Percentiles rank a stretch among this genome's conserved stretches.
Conservation (phyloP, 2,329 filamentous ascomycete species). For the Sphaerulina populicola region DNA sequence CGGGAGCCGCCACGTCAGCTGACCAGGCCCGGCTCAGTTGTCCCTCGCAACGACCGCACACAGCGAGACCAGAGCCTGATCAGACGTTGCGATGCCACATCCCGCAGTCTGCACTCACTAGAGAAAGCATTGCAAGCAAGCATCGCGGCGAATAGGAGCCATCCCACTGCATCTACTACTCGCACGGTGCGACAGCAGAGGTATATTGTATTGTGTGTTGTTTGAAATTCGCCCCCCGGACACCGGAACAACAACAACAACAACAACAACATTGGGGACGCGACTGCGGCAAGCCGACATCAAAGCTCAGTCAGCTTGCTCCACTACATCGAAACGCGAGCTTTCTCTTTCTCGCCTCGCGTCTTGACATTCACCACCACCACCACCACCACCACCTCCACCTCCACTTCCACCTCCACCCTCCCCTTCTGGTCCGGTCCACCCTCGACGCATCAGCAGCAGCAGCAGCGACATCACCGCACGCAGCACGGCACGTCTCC, state of each 20-base stretch:
- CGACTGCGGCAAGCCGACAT: conserved; percentile 1
- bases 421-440: background rate
- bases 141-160: background rate
- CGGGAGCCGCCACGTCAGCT: conserved; percentile 1
- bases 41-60: background rate
- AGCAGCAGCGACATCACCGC: background rate
- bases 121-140: background rate
- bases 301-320: conserved; percentile 4
- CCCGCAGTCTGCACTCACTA: background rate
- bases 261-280: conserved; percentile 6
- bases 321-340: conserved; percentile 6
- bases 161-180: too few species aligned
- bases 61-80: background rate
- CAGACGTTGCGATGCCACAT: background rate
- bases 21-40: background rate
- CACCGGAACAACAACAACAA: background rate
- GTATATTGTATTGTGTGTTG: too few species aligned
- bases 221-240: too few species aligned
- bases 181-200: too few species aligned
- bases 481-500: background rate
- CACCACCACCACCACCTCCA: background rate
- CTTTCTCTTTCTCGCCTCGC: conserved; percentile 1
- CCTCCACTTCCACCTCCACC: background rate
- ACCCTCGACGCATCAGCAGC: background rate
- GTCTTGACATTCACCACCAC: background rate